Base-by-base conservation (phyloP, 2,329 filamentous ascomycete species). In the Xylaria sp. region DNA sequence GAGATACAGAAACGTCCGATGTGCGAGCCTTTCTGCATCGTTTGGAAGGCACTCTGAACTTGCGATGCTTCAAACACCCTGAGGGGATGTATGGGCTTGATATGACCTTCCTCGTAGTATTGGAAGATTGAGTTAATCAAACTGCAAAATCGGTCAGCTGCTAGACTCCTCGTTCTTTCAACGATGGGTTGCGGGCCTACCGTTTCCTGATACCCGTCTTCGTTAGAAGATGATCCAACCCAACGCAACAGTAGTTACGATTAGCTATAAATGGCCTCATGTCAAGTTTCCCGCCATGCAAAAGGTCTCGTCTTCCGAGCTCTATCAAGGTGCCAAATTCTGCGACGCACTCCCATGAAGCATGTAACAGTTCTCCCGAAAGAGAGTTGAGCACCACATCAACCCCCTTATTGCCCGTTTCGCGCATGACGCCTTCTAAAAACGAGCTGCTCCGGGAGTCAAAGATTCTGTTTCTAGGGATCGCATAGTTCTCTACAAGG, bases 261-360 rank as follows among this genome's bases (percentile, higher is more conserved):
- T 79, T 80, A 1, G 68, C 69, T 3, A 79, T 74, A 47, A 88
- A 87, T 0, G 78, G 76, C 0, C 78, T 70, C 83, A 87, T 84
- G 1, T 81, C 79, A 4, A 87, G 77, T 5, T 77, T 72, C 2
- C 78, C 80, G 27, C 81, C 78, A 0, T 79, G 78, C 0, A 79
- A 71, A 1, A 84, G 75, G 53, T 85, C 82, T 6, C 79, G 74
- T 68, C 82, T 82, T 7, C 82, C 82, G n/a, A 85, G 80, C 61
- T 86, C 83, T 0, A 85, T 64, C 74, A 86, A 81, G 2, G 73
- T 78, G 0, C 83, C 84, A 57, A 81, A 83, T 4, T 78, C 72
- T 1, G 84, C 82, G 2, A 86, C 75, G 54, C 82, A 84, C 0
- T 78, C 68, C 82, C 81, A 86, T 0, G 81, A 79, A 2, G 80